Evolutionary conservation across 768 basidiomycete genomes (phyloP).

Genomic region (Suillus cothurnatus): DNA sequence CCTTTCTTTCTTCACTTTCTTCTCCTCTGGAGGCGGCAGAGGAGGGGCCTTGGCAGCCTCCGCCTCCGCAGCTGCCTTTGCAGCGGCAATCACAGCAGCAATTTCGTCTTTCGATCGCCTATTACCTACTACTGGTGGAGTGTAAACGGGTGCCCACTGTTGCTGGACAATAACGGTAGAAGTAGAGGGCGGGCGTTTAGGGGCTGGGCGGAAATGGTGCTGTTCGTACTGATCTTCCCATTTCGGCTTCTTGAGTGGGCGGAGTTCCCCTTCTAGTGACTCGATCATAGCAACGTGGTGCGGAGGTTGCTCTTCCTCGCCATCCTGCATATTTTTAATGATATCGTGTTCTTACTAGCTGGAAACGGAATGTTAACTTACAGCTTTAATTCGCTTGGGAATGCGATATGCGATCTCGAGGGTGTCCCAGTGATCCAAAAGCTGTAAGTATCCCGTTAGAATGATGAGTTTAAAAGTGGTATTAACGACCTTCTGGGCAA

Average conservation of each 20-base stretch:
- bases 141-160: no score
- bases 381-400: conserved; percentile 65
- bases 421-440: conserved; percentile 79
- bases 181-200: neutral
- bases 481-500: conserved; percentile 63
- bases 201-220: conserved; percentile 14
- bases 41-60: conserved; percentile 13
- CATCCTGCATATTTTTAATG: conserved; percentile 23
- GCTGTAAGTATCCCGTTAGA: conserved; percentile 39
- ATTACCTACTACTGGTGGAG: neutral
- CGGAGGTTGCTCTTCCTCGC: conserved; percentile 28
- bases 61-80: conserved; percentile 30
- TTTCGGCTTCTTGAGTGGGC: conserved; percentile 35
- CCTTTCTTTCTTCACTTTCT: conserved; percentile 31
- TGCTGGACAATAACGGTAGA: neutral
- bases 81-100: conserved; percentile 43
- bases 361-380: conserved; percentile 22
- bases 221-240: conserved; percentile 23
- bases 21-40: conserved; percentile 16
- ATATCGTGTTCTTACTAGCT: neutral
- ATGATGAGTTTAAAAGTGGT: neutral
- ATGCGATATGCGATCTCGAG: conserved; percentile 84
- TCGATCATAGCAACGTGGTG: conserved; percentile 21
- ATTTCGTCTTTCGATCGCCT: conserved; percentile 28
- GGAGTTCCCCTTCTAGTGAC: conserved; percentile 28